These are phyloP conservation scores for Starmera stellimalicola DNA, from an alignment of 1,139 yeast genomes.

Conservation along the genomic window DNA sequence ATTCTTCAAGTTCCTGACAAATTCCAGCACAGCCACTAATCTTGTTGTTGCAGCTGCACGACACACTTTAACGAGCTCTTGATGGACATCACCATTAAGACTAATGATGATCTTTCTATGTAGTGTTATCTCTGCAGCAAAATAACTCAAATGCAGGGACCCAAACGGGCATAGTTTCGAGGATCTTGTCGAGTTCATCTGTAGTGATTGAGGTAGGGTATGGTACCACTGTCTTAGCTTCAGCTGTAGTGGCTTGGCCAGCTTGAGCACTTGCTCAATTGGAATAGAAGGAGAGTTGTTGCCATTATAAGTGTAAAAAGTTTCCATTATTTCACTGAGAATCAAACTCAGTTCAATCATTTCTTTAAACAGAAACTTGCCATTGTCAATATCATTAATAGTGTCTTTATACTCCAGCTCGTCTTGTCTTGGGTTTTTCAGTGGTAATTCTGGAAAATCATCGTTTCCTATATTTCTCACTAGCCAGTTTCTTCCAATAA, in stretches of 20 bases:
- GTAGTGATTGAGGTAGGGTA: constrained; percentile 59
- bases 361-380: constrained; percentile 60
- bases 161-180: constrained; percentile 63
- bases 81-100: constrained; percentile 43
- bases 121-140: constrained; percentile 77
- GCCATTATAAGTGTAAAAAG: constrained; percentile 63
- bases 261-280: constrained; percentile 55
- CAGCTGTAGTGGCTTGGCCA: constrained; percentile 82
- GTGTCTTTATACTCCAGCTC: constrained; percentile 14
- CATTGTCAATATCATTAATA: constrained; percentile 57
- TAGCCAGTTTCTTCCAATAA: constrained; percentile 58
- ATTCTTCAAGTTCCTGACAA: constrained; percentile 63
- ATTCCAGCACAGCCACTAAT: constrained; percentile 70
- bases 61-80: constrained; percentile 59
- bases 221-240: constrained; percentile 79
- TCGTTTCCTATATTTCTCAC: constrained; percentile 55
- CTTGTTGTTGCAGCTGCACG: constrained; percentile 79
- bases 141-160: constrained; percentile 71
- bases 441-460: constrained; percentile 56
- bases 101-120: constrained; percentile 72
- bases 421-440: constrained; percentile 10
- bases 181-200: constrained; percentile 53
- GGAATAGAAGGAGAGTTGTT: constrained; percentile 44
- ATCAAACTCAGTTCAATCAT: constrained; percentile 62
- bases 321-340: constrained; percentile 60